Evolutionary conservation across 2,329 filamentous ascomycete species (phyloP), one percentile per base, ranked within the genome.

Genomic region (Ophiosphaerella korrae): DNA sequence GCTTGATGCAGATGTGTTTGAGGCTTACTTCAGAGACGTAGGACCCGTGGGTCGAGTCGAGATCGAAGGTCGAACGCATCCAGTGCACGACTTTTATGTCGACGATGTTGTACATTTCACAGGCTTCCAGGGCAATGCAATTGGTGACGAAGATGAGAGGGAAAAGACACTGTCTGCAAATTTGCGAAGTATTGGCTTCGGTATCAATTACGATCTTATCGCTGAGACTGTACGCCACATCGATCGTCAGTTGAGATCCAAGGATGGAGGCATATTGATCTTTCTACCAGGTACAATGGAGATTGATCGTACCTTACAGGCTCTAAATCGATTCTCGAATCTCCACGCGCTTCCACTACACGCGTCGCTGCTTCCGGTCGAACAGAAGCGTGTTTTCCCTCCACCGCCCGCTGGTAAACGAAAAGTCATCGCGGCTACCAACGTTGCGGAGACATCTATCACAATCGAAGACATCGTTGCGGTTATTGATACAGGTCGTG

Each of bases 391-490:
- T 21, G 94, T 99, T 0, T 99, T 99, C 70, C 81, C 84, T 24
- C 80, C 81, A 12, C 78, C 94, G 4, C 92, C 93, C 0, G 72
- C 77, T 2, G 92, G 92, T 0, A 92, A 90, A 74, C 84, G 94
- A 32, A 99, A 99, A 75, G 85, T 99, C 11, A 89, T 99, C 31
- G 90, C 93, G 6, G 90, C 94, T 1, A 99, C 94, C 38, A 99
- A 99, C 66, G 93, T 99, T 2, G 94, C 94, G 2, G 94, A 99
- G 73, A 99, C 94, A 0, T 97, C 94, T 2, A 97, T 99, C 71
- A 99, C 94, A 0, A 99, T 99, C 53, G 92, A 97, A 68, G 94
- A 99, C 68, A 90, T 99, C 45, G 89, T 97, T 2, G 93, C 90
- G 2, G 94, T 99, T 39, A 93, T 99, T 57, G 94, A 99, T 71